phyloP scores from a whole-genome alignment of 208 protist species.

The Acanthamoeba quina region DNA sequence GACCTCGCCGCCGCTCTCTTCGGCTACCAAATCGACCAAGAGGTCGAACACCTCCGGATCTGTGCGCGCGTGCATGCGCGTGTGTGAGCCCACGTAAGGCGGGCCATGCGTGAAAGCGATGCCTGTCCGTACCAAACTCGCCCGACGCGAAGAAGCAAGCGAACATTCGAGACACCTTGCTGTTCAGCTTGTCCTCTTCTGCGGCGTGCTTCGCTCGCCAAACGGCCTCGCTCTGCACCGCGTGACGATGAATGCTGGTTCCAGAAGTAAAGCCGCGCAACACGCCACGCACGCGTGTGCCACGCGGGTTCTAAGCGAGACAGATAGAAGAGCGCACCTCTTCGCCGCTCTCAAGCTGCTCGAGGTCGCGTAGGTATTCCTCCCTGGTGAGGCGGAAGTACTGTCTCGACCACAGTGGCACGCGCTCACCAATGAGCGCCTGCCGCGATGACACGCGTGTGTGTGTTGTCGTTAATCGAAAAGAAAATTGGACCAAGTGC shows the following conservation, averaged over 20 bases:
- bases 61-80: neutral
- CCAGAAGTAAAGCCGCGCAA: too few relatives aligned
- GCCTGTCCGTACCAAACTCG: neutral
- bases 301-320: too few relatives aligned
- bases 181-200: neutral
- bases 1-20: neutral
- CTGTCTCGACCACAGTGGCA: neutral
- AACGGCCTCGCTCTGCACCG: neutral
- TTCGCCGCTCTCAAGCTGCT: neutral
- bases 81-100: neutral
- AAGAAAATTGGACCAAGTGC: neutral
- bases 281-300: too few relatives aligned
- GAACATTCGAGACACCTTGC: neutral
- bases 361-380: neutral
- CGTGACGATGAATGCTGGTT: neutral
- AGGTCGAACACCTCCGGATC: neutral
- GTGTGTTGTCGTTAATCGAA: neutral
- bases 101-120: neutral
- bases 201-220: neutral
- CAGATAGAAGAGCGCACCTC: neutral
- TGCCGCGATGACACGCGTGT: neutral
- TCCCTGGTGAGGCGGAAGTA: neutral
- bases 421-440: neutral
- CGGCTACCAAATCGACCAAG: neutral
- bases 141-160: conserved; percentile 1